A percentile compares a stretch with the other conserved stretches of the same genome.
Evolutionary conservation across 2,329 filamentous ascomycete species (phyloP).

Genomic region (Colletotrichum cordylinicola): DNA sequence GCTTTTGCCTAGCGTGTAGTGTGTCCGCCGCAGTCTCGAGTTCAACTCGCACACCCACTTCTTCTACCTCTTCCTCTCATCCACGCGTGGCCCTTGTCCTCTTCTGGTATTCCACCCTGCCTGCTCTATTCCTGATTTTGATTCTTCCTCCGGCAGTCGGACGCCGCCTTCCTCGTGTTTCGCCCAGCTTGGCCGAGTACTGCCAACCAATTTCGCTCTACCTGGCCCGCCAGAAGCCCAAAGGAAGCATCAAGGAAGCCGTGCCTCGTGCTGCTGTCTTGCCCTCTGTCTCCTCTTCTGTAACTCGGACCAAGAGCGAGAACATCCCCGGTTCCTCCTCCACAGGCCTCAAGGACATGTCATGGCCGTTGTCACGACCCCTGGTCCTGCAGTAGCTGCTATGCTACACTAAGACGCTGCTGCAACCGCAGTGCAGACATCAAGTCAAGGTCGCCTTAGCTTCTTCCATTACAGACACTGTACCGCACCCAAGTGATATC

Average conservation of each 20-base stretch:
- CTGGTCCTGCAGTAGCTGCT: neutral
- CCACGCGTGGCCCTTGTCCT: slow-evolving; percentile 5
- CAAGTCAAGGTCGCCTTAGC: neutral
- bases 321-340: neutral
- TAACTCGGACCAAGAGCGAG: neutral
- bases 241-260: slow-evolving; percentile 9
- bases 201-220: slow-evolving; percentile 12
- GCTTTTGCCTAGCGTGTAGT: neutral
- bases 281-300: neutral
- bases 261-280: neutral
- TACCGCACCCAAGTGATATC: neutral
- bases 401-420: slow-evolving; percentile 5
- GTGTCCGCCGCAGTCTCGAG: neutral
- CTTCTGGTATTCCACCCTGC: neutral
- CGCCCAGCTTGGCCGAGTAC: slow-evolving; percentile 3
- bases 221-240: neutral
- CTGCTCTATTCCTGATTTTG: slow-evolving; percentile 19
- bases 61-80: neutral
- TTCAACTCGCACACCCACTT: neutral
- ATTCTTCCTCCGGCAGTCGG: slow-evolving; percentile 17
- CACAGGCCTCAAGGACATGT: neutral
- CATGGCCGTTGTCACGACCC: neutral
- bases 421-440: slow-evolving; percentile 12
- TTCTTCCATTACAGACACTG: neutral
- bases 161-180: slow-evolving; percentile 10